Evolutionary conservation across 495 filamentous ascomycete species (phyloP).

Genomic region (Chaetomidium leptoderma): DNA sequence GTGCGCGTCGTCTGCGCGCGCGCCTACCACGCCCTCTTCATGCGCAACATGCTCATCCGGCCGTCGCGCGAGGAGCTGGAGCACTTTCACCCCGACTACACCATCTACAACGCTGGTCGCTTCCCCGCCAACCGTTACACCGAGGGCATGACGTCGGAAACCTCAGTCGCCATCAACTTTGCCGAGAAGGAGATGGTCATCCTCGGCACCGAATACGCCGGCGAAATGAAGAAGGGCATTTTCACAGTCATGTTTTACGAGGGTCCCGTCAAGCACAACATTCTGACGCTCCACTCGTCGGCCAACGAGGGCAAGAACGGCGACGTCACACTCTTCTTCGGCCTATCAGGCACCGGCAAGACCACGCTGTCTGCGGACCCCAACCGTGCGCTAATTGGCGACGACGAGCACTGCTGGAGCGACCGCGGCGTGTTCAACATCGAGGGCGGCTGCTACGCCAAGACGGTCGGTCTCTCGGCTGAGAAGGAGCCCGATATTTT

Average conservation of each 20-base stretch:
- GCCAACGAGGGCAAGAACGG: slow-evolving; percentile 91
- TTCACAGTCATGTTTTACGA: slow-evolving; percentile 99
- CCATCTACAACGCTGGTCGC: slow-evolving; percentile 97
- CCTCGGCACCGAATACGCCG: slow-evolving; percentile 96
- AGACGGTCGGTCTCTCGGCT: slow-evolving; percentile 93
- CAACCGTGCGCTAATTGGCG: slow-evolving; percentile 92
- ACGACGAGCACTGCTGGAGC: slow-evolving; percentile 99
- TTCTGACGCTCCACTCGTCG: slow-evolving; percentile 93
- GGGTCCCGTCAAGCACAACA: slow-evolving; percentile 99
- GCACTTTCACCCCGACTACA: slow-evolving; percentile 97
- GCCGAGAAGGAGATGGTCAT: slow-evolving; percentile 86
- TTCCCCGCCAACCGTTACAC: slow-evolving; percentile 99
- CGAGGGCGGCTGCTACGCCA: slow-evolving; percentile 98
- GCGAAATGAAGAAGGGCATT: slow-evolving; percentile 99
- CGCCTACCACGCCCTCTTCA: slow-evolving; percentile 99
- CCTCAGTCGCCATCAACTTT: slow-evolving; percentile 75
- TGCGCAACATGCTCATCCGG: slow-evolving; percentile 99
- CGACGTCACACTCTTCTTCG: slow-evolving; percentile 98
- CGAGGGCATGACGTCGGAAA: slow-evolving; percentile 93
- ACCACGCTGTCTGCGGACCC: slow-evolving; percentile 96
- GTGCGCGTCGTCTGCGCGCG: slow-evolving; percentile 97
- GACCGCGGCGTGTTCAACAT: slow-evolving; percentile 98
- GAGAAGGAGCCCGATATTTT: slow-evolving; percentile 99
- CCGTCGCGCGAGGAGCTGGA: slow-evolving; percentile 84
- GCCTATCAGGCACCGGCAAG: slow-evolving; percentile 97